A percentile compares a stretch with the other conserved stretches of the same genome.
phyloP scores from a whole-genome alignment of 2,329 filamentous ascomycete species.

The Neopestalotiopsis sp. region DNA sequence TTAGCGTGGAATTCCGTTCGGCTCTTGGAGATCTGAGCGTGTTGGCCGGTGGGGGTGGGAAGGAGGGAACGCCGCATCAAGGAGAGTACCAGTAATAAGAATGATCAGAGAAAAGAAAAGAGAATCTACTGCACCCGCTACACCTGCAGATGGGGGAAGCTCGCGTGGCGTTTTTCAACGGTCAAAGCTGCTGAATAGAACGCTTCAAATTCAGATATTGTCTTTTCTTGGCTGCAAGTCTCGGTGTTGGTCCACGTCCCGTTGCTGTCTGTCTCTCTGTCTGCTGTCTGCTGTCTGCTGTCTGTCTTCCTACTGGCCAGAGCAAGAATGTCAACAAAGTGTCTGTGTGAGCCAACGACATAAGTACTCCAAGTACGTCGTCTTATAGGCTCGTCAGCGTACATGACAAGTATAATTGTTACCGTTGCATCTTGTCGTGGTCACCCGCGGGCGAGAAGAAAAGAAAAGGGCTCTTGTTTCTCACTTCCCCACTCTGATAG shows the following conservation, averaged over 20 bases:
- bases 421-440: background rate
- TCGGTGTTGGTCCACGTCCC: background rate
- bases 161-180: background rate
- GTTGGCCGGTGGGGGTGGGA: background rate
- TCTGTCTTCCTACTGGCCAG: no score
- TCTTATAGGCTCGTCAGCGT: background rate
- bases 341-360: background rate
- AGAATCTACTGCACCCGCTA: background rate
- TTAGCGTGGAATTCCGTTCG: background rate
- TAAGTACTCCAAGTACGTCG: background rate
- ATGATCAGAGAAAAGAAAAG: background rate
- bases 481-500: background rate
- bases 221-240: background rate
- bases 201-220: background rate
- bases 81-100: background rate
- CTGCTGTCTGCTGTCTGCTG: no score
- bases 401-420: background rate
- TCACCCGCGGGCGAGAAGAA: background rate
- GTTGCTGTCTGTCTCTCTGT: background rate
- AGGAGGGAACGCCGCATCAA: background rate
- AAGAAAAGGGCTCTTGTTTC: background rate
- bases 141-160: background rate
- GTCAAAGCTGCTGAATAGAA: background rate
- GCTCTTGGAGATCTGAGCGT: conserved; percentile 4
- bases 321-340: no score